Evolutionary conservation across 192 early-diverging fungal genomes (phyloP), one percentile per base, ranked within the genome.

Genomic region (Coemansia sp.): DNA sequence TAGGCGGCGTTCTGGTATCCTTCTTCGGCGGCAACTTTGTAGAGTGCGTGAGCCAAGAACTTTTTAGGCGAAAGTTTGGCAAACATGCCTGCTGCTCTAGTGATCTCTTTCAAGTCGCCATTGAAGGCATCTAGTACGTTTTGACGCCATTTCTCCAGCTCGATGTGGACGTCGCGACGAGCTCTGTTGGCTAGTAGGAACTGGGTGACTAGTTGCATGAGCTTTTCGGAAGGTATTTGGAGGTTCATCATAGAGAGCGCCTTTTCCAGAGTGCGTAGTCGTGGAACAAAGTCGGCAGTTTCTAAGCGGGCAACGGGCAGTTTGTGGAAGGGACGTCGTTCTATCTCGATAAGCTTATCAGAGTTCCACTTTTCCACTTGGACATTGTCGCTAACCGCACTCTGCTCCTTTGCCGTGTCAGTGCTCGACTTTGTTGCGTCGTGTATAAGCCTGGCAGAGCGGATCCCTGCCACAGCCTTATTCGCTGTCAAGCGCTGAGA

Each of bases 11-110:
- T 63, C 36, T 6, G 53, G 40, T 74, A 57, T 0, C 80, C 80
- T n/a, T 82, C 72, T 50, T 82, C 80, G 15, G 74, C 80, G 27
- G 74, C 80, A 24, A 82, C 80, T 50, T 77, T 82, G 69, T 58
- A 69, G 47, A 82, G 38, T 6, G 75, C 80, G 36, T 62, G 65
- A 12, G 69, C 65, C 74, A 82, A n/a, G 2, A 64, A 22, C 66
- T 69, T 68, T 64, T 74, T 73, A 0, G 38, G 24, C n/a, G 69
- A 68, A 18, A 64, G 34, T 16, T 65, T 74, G 0, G 16, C 38
- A 27, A 76, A 68, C 72, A 74, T 10, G 16, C 43, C 40, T 2
- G 71, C 74, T 10, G 63, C 69, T 16, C 43, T 16, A 10, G 75
- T 72, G 31, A 82, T 77, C 13, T 71, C 69, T 39, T 27, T 20